Evolutionary conservation across 345 rosid genomes (phyloP), one percentile per base, ranked within the genome.

Genomic region (Citrus medica): DNA sequence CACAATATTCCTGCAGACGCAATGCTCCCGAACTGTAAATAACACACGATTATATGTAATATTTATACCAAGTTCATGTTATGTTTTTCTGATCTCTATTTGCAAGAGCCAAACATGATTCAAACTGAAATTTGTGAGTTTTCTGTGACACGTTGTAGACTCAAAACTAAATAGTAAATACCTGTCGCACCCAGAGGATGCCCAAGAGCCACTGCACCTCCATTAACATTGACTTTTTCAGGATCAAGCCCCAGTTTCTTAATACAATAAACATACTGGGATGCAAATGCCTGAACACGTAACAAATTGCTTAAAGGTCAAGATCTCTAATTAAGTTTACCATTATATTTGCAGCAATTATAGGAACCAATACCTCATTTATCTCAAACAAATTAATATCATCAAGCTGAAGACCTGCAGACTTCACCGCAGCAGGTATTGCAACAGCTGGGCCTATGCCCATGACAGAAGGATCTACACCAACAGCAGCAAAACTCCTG

Each of bases 141-240:
- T 73, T 78, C 67, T 9, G 21, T 17, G 68, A 64, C 33, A 13
- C 2, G 59, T 73, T 55, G 51, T 46, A 46, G 17, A 46, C 5
- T 46, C 51, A 46, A 46, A 46, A 46, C 51, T 46, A 46, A 46
- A 33, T 16, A 12, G 19, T 37, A 32, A 69, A 27, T 85, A 93
- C 98, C 98, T 87, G 99, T 96, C 60, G 95, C 97, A 30, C 98
- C 99, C 83, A 96, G 82, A 80, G 97, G 98, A 91, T 96, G 97
- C 14, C 99, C 98, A 21, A 96, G 85, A 77, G 98, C 99, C 24
- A 96, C 87, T 71, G 97, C 99, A 67, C 99, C 99, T 38, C 98
- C 99, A 76, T 96, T 96, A 67, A 94, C 98, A 71, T 96, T 96
- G 74, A 96, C 93, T 82, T 92, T 92, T 65, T 88, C 86, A 28